Percentiles rank a stretch among this genome's conserved stretches.
Evolutionary conservation across 2,329 filamentous ascomycete species (phyloP).

Genomic region (Ceratocystis cacaofunesta): DNA sequence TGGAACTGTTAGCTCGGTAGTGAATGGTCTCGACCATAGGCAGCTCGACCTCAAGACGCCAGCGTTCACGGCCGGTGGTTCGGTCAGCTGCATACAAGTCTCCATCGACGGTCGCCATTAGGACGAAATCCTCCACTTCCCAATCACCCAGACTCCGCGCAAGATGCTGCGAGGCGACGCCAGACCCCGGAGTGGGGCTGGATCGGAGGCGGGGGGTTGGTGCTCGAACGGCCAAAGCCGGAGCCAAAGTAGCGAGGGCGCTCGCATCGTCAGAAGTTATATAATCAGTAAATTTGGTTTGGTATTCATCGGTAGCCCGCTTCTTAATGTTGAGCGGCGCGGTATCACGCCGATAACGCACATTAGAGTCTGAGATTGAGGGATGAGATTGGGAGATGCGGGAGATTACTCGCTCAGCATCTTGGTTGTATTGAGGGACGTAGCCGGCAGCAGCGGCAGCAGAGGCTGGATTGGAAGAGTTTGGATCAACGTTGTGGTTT

Average conservation of each 20-base stretch:
- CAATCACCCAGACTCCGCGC: slow-evolving; percentile 98
- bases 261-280: slow-evolving; percentile 56
- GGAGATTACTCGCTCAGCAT: slow-evolving; percentile 7
- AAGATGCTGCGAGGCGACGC: slow-evolving; percentile 68
- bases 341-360: slow-evolving; percentile 10
- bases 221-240: slow-evolving; percentile 91
- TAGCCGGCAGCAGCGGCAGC: slow-evolving; percentile 17
- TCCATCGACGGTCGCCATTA: slow-evolving; percentile 99
- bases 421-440: slow-evolving; percentile 4
- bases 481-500: neutral
- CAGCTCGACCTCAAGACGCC: slow-evolving; percentile 70
- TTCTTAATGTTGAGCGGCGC: slow-evolving; percentile 19
- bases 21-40: slow-evolving; percentile 87
- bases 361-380: slow-evolving; percentile 9
- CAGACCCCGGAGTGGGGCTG: slow-evolving; percentile 44
- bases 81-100: slow-evolving; percentile 84
- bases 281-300: slow-evolving; percentile 24
- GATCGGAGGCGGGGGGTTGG: slow-evolving; percentile 49
- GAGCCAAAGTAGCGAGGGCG: slow-evolving; percentile 96
- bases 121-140: slow-evolving; percentile 99
- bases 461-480: neutral
- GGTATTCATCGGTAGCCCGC: slow-evolving; percentile 24
- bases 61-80: slow-evolving; percentile 67
- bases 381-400: slow-evolving; percentile 7
- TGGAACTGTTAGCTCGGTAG: slow-evolving; percentile 53